Evolutionary conservation across 495 filamentous ascomycete species (phyloP), one percentile per base, ranked within the genome.

Genomic region (Cercophora sp.): DNA sequence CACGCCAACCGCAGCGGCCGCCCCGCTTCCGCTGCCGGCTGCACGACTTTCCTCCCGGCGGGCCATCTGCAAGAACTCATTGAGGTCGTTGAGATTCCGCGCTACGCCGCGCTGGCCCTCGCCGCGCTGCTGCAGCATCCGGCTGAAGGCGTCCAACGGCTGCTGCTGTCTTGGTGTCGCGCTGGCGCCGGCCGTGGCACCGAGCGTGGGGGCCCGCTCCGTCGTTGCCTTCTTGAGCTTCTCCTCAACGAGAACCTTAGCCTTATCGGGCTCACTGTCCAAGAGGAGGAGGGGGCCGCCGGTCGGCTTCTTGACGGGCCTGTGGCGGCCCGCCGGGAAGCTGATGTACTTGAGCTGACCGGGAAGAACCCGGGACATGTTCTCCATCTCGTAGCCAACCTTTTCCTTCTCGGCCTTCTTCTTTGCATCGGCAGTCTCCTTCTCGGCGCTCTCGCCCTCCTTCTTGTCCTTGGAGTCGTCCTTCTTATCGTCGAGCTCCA

Each of bases 301-400:
- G 44, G 94, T 96, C 52, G 94, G 90, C 88, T 94, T 89, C 76
- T 97, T 97, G 43, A 96, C 91, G 24, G 94, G 92, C 78, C 88
- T 86, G 67, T 96, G 97, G 50, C 94, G 83, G 11, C 82, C 82
- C 18, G 85, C 83, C 57, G 87, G 82, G 79, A 97, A 96, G 64
- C 81, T 94, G 64, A 97, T 91, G 66, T 89, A 96, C 70, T 92
- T 96, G 61, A 96, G 79, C 74, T 99, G 94, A 48, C 82, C 85
- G 1, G 92, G 94, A 18, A 99, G 79, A 25, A 97, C 91, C 50
- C 94, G 79, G 26, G 88, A 91, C 90, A 99, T 91, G 75, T 99
- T 99, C 63, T 95, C 89, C 48, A 97, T 74, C 55, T 94, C 89
- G 64, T 93, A 97, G 42, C 94, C 93, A 40, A 94, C 82, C 78